phyloP scores from a whole-genome alignment of 371 early-diverging fungal genomes.

The Parasitella parasitica region DNA sequence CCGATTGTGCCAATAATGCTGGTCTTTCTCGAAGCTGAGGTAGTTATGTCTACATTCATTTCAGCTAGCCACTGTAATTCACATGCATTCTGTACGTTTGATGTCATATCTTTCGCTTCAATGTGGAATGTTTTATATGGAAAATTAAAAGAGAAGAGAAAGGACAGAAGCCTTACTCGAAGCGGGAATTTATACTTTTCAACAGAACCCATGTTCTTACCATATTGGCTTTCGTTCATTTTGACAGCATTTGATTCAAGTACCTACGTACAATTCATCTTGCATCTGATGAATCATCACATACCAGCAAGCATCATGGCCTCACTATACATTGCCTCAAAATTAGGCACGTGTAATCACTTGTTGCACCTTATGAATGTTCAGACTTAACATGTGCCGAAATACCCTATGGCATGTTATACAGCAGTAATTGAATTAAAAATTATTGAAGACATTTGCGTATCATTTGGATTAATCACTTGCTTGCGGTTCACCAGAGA shows the following conservation, averaged over 20 bases:
- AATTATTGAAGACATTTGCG: no score
- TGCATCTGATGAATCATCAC: background rate
- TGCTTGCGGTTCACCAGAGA: no score
- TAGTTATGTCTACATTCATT: slow-evolving; percentile 64
- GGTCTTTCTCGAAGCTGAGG: slow-evolving; percentile 67
- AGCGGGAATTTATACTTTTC: background rate
- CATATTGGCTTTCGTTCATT: background rate
- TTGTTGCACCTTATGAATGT: no score
- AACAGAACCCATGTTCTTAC: background rate
- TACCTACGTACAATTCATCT: background rate
- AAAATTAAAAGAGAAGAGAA: background rate
- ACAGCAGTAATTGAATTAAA: no score
- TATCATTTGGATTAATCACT: no score
- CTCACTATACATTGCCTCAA: background rate
- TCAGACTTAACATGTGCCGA: no score
- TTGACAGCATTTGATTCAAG: background rate
- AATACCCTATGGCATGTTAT: no score
- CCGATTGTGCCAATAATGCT: slow-evolving; percentile 55
- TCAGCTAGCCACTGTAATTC: slow-evolving; percentile 77
- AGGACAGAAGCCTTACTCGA: background rate
- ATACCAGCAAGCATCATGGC: background rate
- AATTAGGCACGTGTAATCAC: background rate
- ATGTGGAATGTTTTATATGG: background rate
- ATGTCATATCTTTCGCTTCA: background rate
- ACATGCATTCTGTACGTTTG: slow-evolving; percentile 24